Conservation (phyloP, 192 early-diverging fungal species). For the Chytriomyces hyalinus region DNA sequence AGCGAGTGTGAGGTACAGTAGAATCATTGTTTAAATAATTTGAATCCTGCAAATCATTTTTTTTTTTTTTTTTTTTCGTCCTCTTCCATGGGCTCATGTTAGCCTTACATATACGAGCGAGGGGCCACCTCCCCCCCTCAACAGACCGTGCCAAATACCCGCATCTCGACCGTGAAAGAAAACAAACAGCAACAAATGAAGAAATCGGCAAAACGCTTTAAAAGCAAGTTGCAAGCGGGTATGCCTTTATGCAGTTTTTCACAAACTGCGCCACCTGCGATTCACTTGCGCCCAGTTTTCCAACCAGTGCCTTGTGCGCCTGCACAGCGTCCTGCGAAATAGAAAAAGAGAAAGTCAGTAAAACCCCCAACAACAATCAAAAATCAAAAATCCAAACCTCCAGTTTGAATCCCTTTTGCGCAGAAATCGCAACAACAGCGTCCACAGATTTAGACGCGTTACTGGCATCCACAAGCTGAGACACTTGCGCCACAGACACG, state of each 20-base stretch:
- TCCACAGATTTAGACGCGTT: conserved; percentile 5
- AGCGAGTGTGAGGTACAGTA: too few species aligned
- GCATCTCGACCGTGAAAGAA: too few species aligned
- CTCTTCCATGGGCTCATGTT: too few species aligned
- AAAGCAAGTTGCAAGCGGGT: conserved; percentile 40
- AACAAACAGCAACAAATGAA: too few species aligned
- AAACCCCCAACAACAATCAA: neutral
- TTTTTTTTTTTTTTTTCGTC: too few species aligned
- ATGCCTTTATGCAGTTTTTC: conserved; percentile 7
- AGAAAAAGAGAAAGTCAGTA: too few species aligned
- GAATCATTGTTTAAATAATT: too few species aligned
- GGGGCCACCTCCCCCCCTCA: too few species aligned
- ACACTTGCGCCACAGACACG: conserved; percentile 17
- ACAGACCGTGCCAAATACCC: too few species aligned
- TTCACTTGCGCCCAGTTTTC: conserved; percentile 1
- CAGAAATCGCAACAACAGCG: conserved; percentile 16
- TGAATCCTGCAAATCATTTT: too few species aligned
- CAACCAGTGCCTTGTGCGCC: conserved; percentile 33
- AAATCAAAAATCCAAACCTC: neutral
- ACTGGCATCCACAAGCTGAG: neutral
- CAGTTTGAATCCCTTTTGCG: conserved; percentile 15
- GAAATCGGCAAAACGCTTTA: neutral
- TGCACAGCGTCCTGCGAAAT: conserved; percentile 29
- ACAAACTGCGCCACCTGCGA: conserved; percentile 30
- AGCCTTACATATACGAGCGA: too few species aligned